A percentile compares a stretch with the other conserved stretches of the same genome.
phyloP scores from a whole-genome alignment of 75 land plant genomes.

The Adiantum capillusveneris region DNA sequence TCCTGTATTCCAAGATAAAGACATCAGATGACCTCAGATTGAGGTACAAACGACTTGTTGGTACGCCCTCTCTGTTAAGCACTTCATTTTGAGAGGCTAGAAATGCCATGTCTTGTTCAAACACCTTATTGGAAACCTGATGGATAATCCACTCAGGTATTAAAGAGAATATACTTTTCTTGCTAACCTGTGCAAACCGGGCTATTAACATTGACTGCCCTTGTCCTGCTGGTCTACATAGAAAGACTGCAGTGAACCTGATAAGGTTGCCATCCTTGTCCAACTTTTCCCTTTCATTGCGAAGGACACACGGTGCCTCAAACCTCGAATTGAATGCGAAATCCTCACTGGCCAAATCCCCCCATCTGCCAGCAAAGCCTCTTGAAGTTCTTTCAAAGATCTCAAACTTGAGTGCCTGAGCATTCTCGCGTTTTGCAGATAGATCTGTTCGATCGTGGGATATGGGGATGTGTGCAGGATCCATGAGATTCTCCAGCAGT shows the following conservation, averaged over 20 bases:
- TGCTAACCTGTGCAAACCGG: slow-evolving; percentile 44
- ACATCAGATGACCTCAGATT: slow-evolving; percentile 71
- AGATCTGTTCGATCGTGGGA: slow-evolving; percentile 80
- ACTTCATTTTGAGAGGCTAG: slow-evolving; percentile 82
- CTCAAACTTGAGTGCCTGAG: slow-evolving; percentile 53
- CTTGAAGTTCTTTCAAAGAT: slow-evolving; percentile 59
- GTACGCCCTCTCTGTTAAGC: slow-evolving; percentile 43
- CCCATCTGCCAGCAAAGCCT: slow-evolving; percentile 76
- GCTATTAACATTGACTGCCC: slow-evolving; percentile 82
- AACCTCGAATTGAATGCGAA: slow-evolving; percentile 43
- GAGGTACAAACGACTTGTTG: slow-evolving; percentile 65
- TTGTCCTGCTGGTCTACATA: slow-evolving; percentile 79
- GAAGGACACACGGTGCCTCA: slow-evolving; percentile 71
- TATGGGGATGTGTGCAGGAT: slow-evolving; percentile 90
- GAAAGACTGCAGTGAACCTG: slow-evolving; percentile 48
- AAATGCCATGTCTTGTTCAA: slow-evolving; percentile 97
- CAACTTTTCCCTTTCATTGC: slow-evolving; percentile 42
- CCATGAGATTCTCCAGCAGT: slow-evolving; percentile 91
- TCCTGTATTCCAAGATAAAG: slow-evolving; percentile 75
- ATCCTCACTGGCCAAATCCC: slow-evolving; percentile 16
- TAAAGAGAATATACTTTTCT: slow-evolving; percentile 10
- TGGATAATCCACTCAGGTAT: slow-evolving; percentile 71
- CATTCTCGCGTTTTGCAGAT: slow-evolving; percentile 84
- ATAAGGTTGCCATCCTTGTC: slow-evolving; percentile 47
- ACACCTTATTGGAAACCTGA: slow-evolving; percentile 65